Evolutionary conservation across 23 red algal species (phyloP), one percentile per base, ranked within the genome.

Genomic region (Agarophyton chilense): DNA sequence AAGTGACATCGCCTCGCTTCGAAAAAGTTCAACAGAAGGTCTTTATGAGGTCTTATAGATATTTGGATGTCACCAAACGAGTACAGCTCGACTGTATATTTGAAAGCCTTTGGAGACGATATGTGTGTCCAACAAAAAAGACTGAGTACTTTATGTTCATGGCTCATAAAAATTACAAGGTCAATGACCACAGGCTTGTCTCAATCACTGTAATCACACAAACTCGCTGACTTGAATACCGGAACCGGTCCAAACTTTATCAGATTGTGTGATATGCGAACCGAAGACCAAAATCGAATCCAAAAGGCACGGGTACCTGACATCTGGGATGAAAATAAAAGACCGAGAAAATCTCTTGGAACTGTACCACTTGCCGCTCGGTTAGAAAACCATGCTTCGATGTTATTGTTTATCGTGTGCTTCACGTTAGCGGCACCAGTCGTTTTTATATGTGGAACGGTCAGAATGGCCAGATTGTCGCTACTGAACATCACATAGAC

Each of bases 291-390:
- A 55, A 17, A 6, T 19, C 21, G 52, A 55, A 55, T 55, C 52
- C 8, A 22, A 19, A 17, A 55, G 52, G 21, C 52, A 55, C 16
- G 21, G 4, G 3, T 55, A 55, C 47, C 43, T 1, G 18, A 81
- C 41, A 81, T 81, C 31, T 18, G 77, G 9, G 35, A 60, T 31
- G 77, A 21, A 35, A 81, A 81, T 3, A 81, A 81, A 9, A 81
- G 53, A 29, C 43, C 43, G 2, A 32, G 58, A 1, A 57, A 36
- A 33, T 54, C 41, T 47, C 40, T 52, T 57, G 77, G 77, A 61
- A 57, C 3, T 2, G 41, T 61, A 5, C 4, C 9, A 57, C 54
- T 81, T 10, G 36, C 22, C 13, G 47, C 60, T 31, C 47, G 18
- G 34, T 14, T 81, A 61, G 31, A 50, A 24, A 52, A 34, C 1